Conservation (phyloP, 257 asterid genomes). For the Jaltomata sinuosa region DNA sequence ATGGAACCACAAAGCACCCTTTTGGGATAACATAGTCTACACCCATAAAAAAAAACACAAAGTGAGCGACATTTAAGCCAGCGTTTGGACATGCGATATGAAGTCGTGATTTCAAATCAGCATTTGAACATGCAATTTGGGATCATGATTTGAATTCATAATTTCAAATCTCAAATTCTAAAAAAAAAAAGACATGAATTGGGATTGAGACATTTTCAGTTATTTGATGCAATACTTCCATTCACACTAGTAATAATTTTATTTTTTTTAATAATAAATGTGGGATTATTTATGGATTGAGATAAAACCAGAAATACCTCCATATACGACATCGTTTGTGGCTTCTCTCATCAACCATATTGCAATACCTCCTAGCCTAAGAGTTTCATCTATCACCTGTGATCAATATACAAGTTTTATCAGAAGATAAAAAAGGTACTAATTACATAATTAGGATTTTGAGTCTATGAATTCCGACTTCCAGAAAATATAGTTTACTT, state of each 20-base stretch:
- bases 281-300: background rate
- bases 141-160: too few relatives aligned
- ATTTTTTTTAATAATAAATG: background rate
- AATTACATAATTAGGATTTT: background rate
- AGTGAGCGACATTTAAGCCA: too few relatives aligned
- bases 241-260: background rate
- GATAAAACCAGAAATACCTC: conserved; percentile 27
- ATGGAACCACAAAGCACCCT: conserved; percentile 85
- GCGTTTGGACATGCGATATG: too few relatives aligned
- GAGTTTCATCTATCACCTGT: conserved; percentile 91
- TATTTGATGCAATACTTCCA: background rate
- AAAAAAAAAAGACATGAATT: too few relatives aligned
- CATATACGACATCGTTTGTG: conserved; percentile 50
- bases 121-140: too few relatives aligned
- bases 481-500: too few relatives aligned
- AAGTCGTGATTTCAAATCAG: too few relatives aligned
- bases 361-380: conserved; percentile 79
- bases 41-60: background rate
- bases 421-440: background rate
- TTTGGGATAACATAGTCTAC: conserved; percentile 73
- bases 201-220: background rate
- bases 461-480: background rate
- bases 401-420: background rate
- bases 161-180: too few relatives aligned
- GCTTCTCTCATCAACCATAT: conserved; percentile 97